Evolutionary conservation across 306 rosid species (phyloP), one percentile per base, ranked within the genome.

Genomic region (Vachellia collinsii): DNA sequence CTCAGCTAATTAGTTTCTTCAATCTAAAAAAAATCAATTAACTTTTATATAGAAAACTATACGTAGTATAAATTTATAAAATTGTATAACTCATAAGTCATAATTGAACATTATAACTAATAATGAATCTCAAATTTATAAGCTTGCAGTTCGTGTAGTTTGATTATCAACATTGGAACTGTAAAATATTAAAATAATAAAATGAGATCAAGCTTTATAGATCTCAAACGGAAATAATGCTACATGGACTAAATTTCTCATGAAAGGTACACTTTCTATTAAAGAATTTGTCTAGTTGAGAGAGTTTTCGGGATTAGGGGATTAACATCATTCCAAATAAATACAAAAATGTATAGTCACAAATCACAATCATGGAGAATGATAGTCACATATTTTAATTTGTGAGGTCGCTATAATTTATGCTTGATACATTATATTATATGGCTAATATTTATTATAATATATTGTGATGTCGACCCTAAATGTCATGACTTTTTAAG

Each of bases 381-480:
- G 54, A 48, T 48, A 4, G 19, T 48, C 54, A 48, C 11, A 7
- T 34, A 29, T 29, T 29, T 29, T 29, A 29, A 29, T 29, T 29
- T 29, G 34, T 29, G 34, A 29, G 1, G 34, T 29, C 34, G 34
- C 34, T 29, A 29, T 29, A 29, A 29, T 29, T 2, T 0, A 29
- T 29, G 34, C 34, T 29, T 29, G 34, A 29, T 11, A 79, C 4
- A 63, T 10, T 23, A 20, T 56, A 20, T 19, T 50, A 3, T 42
- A 36, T 78, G 2, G 6, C 10, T 36, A 14, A 56, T 17, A 53
- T 47, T 29, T 29, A 29, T 29, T 29, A 29, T 29, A 29, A 29
- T 6, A 11, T 46, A 48, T 48, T 53, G 16, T n/a, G 82, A 53
- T 77, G 78, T 81, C 75, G 34, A 37, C 62, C 65, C 20, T 25